Evolutionary conservation across 2,329 filamentous ascomycete species (phyloP).

Genomic region (Colletotrichum higginsianum): DNA sequence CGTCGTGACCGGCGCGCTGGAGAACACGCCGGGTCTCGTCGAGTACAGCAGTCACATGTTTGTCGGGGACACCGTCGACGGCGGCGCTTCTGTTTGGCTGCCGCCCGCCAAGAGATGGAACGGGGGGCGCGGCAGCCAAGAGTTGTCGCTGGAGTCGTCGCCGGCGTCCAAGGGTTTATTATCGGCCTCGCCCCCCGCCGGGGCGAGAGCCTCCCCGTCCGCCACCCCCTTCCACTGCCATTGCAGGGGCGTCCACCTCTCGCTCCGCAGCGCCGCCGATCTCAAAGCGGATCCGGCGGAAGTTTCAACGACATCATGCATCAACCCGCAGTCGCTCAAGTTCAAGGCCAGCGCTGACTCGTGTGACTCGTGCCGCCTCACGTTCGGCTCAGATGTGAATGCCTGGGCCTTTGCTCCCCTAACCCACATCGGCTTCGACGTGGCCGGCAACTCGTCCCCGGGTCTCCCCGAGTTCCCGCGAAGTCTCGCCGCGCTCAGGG

Average conservation of each 20-base stretch:
- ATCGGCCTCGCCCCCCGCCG: conserved; percentile 29
- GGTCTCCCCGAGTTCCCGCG: conserved; percentile 48
- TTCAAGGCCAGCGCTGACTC: conserved; percentile 57
- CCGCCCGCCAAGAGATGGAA: conserved; percentile 49
- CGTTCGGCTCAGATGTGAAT: conserved; percentile 58
- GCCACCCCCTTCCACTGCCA: conserved; percentile 59
- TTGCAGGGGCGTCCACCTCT: conserved; percentile 62
- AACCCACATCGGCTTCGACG: conserved; percentile 54
- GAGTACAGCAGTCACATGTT: conserved; percentile 57
- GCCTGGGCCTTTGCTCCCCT: conserved; percentile 62
- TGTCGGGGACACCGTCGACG: conserved; percentile 66
- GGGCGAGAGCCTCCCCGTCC: conserved; percentile 23
- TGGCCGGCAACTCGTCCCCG: conserved; percentile 10
- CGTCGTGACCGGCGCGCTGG: conserved; percentile 57
- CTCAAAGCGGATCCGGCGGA: conserved; percentile 48
- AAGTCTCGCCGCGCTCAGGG: conserved; percentile 51
- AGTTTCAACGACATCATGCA: conserved; percentile 56
- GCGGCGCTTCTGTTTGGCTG: conserved; percentile 65
- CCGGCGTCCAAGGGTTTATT: conserved; percentile 40
- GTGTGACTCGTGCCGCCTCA: conserved; percentile 63
- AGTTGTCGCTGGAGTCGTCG: conserved; percentile 54
- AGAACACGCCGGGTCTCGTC: conserved; percentile 52
- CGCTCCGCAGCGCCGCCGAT: conserved; percentile 52
- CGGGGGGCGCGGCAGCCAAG: conserved; percentile 43
- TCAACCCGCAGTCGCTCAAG: conserved; percentile 61